Conservation (phyloP, 345 rosid species). For the Sonneratia caseolaris region DNA sequence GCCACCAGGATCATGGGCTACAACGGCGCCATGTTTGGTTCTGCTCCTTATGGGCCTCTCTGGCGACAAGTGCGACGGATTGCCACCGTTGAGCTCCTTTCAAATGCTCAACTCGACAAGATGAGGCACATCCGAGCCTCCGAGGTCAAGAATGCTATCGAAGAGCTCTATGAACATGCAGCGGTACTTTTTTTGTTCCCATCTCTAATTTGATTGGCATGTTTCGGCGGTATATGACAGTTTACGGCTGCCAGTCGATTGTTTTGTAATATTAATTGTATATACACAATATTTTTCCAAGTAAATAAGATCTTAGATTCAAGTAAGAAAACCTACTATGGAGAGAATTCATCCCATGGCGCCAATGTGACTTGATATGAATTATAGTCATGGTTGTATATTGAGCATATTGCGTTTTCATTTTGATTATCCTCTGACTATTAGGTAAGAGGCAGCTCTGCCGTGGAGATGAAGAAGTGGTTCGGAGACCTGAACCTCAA, state of each 20-base stretch:
- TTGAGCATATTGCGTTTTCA: too few species aligned
- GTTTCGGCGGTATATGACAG: too few species aligned
- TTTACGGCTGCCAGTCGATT: too few species aligned
- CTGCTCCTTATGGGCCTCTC: conserved; percentile 30
- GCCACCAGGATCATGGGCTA: conserved; percentile 28
- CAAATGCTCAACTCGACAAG: conserved; percentile 21
- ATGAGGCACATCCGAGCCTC: conserved; percentile 15
- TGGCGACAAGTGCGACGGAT: conserved; percentile 32
- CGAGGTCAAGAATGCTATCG: conserved; percentile 15
- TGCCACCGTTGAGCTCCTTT: conserved; percentile 20
- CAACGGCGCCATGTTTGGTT: conserved; percentile 28
- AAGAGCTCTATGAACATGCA: conserved; percentile 4
- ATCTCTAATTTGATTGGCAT: too few species aligned
- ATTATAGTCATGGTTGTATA: too few species aligned
- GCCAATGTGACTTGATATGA: too few species aligned
- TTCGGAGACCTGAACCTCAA: conserved; percentile 22
- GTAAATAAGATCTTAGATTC: too few species aligned
- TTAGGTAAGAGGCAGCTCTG: neutral
- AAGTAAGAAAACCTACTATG: too few species aligned
- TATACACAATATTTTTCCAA: too few species aligned
- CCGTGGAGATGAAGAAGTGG: conserved; percentile 30
- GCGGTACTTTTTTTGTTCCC: neutral
- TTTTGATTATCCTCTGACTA: too few species aligned
- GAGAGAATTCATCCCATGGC: too few species aligned
- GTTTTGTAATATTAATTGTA: too few species aligned